phyloP scores from a whole-genome alignment of 225 moss, liverwort and hornwort species.

The Lunularia cruciata region DNA sequence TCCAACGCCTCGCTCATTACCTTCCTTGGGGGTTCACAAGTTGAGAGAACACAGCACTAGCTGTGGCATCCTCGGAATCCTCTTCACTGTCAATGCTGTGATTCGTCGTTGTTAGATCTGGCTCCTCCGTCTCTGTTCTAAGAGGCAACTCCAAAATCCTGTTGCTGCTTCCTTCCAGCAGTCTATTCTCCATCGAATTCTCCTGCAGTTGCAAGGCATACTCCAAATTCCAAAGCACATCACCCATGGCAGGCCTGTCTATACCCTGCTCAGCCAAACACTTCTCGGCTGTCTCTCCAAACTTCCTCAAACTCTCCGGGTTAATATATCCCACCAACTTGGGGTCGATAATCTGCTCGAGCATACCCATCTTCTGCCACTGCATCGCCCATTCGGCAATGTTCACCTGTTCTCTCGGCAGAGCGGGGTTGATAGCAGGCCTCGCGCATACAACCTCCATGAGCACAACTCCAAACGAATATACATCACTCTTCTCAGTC shows the following conservation, averaged over 20 bases:
- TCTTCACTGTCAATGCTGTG: slow-evolving; percentile 62
- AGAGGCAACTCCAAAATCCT: slow-evolving; percentile 45
- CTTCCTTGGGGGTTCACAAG: slow-evolving; percentile 94
- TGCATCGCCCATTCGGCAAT: slow-evolving; percentile 93
- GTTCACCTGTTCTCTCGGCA: slow-evolving; percentile 81
- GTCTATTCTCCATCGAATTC: slow-evolving; percentile 54
- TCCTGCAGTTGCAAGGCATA: slow-evolving; percentile 82
- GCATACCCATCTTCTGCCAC: slow-evolving; percentile 74
- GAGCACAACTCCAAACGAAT: slow-evolving; percentile 87
- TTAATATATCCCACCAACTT: slow-evolving; percentile 57
- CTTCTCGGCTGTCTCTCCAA: slow-evolving; percentile 91
- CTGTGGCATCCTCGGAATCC: slow-evolving; percentile 62
- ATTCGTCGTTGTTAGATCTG: slow-evolving; percentile 62
- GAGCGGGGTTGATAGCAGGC: slow-evolving; percentile 75
- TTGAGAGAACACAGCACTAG: slow-evolving; percentile 93
- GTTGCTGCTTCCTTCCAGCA: slow-evolving; percentile 74
- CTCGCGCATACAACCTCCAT: slow-evolving; percentile 94
- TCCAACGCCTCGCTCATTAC: slow-evolving; percentile 44
- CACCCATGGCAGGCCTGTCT: slow-evolving; percentile 88
- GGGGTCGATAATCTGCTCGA: slow-evolving; percentile 84
- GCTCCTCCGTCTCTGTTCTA: slow-evolving; percentile 51
- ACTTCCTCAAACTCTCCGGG: slow-evolving; percentile 68
- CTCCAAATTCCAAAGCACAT: slow-evolving; percentile 95
- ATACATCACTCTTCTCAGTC: slow-evolving; percentile 90
- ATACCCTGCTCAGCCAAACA: slow-evolving; percentile 84